Percentiles rank a stretch among this genome's conserved stretches.
phyloP scores from a whole-genome alignment of 176 grass and related monocot genomes.

The Carex scoparia region DNA sequence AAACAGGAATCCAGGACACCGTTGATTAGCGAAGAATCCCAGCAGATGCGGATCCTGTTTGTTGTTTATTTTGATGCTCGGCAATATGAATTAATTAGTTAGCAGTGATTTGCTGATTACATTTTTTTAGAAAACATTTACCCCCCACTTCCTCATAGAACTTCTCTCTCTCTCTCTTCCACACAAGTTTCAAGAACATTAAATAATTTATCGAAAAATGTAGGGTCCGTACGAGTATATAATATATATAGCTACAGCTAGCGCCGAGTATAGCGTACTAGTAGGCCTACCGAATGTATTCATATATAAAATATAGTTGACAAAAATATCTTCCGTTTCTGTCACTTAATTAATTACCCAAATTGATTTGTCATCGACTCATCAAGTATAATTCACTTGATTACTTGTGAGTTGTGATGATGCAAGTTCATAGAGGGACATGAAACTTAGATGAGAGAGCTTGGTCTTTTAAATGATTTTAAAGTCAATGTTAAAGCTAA shows the following conservation, averaged over 20 bases:
- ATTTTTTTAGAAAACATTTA: constrained; percentile 13
- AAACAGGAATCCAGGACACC: no score
- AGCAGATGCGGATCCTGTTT: no score
- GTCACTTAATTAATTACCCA: not conserved
- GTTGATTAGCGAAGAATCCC: no score
- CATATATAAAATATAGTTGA: not conserved
- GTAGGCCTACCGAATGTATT: not conserved
- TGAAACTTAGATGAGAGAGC: no score
- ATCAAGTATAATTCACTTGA: not conserved
- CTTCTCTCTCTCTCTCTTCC: not conserved
- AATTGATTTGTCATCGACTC: not conserved
- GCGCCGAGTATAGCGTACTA: not conserved
- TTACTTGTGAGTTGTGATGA: no score
- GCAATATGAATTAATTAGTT: not conserved
- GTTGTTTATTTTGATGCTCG: not conserved
- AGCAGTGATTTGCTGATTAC: not conserved
- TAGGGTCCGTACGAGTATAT: not conserved
- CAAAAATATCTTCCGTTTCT: not conserved
- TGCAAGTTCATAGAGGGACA: no score
- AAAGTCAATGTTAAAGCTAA: no score
- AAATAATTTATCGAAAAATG: not conserved
- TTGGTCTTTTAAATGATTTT: no score
- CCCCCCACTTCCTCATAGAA: not conserved
- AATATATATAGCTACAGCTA: not conserved
- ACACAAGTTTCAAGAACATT: constrained; percentile 9